Evolutionary conservation across 768 basidiomycete species (phyloP).

Genomic region (Termitomyces sp.): DNA sequence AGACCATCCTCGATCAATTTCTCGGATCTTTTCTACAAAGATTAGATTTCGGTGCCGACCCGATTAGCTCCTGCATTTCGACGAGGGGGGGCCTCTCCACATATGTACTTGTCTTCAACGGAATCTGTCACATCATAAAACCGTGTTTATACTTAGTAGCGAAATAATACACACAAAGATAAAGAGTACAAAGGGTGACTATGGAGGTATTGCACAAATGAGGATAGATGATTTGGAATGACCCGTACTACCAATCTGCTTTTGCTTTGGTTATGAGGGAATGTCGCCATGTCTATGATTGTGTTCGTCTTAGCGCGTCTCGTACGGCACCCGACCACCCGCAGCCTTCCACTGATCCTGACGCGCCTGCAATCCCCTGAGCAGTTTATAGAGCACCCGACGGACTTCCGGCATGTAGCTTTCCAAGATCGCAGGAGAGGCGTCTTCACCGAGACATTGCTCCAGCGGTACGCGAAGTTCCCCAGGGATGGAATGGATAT

Average conservation of each 20-base stretch:
- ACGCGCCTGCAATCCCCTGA: conserved; percentile 80
- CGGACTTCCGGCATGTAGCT: conserved; percentile 81
- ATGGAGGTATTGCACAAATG: background rate
- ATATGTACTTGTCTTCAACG: background rate
- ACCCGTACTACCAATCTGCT: background rate
- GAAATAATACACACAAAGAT: background rate
- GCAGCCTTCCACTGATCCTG: conserved; percentile 50
- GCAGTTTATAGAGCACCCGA: conserved; percentile 74
- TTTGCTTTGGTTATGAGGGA: background rate
- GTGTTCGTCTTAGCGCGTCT: conserved; percentile 1
- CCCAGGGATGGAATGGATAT: conserved; percentile 59
- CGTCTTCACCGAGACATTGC: conserved; percentile 70
- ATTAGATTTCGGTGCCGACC: background rate
- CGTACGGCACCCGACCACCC: conserved; percentile 10
- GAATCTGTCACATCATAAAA: background rate
- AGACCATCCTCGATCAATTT: background rate
- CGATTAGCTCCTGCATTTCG: too few relatives aligned
- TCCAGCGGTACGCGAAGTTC: conserved; percentile 70
- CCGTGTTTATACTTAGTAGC: background rate
- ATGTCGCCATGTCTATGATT: background rate
- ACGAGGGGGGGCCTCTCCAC: too few relatives aligned
- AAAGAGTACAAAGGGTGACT: background rate
- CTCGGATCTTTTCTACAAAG: background rate
- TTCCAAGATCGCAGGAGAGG: conserved; percentile 68
- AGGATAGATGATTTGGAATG: background rate